Conservation (phyloP, 2,329 filamentous ascomycete genomes). For the Lecanicillium sp. region DNA sequence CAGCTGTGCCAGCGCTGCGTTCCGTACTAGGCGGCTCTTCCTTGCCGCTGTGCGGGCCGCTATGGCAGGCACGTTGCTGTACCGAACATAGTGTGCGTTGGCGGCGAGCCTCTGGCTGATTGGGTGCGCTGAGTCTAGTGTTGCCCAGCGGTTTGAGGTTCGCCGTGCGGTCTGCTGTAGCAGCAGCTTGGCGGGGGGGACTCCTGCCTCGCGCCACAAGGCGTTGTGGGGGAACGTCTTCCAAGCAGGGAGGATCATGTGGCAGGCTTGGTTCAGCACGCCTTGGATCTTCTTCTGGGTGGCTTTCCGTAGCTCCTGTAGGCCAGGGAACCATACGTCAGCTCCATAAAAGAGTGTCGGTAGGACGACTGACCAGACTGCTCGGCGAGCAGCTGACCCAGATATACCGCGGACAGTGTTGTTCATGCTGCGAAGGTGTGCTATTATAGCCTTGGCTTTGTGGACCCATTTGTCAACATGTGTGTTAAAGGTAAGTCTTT, state of each 20-base stretch:
- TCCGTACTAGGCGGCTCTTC: conserved; percentile 1
- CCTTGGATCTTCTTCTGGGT: not conserved
- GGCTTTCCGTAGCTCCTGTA: conserved; percentile 1
- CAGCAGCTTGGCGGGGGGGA: not conserved
- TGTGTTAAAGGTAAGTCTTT: conserved; percentile 6
- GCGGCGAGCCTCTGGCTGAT: conserved; percentile 2
- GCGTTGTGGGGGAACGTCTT: conserved; percentile 1
- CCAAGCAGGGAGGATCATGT: conserved; percentile 1
- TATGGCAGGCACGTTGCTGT: too few species aligned
- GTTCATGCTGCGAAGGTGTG: not conserved
- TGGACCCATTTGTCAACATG: conserved; percentile 1
- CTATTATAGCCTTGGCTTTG: not conserved
- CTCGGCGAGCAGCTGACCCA: not conserved
- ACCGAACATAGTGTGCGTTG: conserved; percentile 1
- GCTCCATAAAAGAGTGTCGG: conserved; percentile 1
- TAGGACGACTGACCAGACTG: not conserved
- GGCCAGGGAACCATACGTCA: conserved; percentile 1
- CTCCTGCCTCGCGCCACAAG: conserved; percentile 2
- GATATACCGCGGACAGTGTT: not conserved
- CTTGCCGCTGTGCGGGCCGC: not conserved
- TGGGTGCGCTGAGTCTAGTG: conserved; percentile 1
- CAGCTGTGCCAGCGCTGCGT: not conserved
- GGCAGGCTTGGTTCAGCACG: conserved; percentile 5
- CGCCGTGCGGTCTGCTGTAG: not conserved
- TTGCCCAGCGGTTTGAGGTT: not conserved